A percentile compares a stretch with the other conserved stretches of the same genome.
These are phyloP conservation scores for Micractinium conductrix DNA, from an alignment of 139 green algal species.

Conservation along the genomic window DNA sequence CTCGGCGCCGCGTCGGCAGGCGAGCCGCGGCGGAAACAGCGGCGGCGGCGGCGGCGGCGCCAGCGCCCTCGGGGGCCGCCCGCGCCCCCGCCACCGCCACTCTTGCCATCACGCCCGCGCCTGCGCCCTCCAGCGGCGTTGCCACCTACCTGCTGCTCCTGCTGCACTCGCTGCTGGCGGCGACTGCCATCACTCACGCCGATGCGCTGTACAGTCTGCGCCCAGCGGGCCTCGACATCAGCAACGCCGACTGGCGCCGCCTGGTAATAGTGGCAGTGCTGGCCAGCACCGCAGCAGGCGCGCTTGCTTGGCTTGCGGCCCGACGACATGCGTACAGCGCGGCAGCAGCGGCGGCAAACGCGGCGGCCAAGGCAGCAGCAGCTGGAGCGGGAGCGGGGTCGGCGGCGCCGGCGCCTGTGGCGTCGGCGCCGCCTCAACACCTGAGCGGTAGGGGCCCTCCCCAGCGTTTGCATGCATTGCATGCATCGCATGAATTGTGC, in stretches of 20 bases:
- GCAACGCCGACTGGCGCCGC: not conserved
- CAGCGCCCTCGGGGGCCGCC: not conserved
- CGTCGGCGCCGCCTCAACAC: not conserved
- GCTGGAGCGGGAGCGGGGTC: not conserved
- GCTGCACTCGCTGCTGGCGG: not conserved
- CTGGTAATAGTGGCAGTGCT: not conserved
- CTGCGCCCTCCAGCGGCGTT: not conserved
- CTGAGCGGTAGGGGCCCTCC: too few relatives aligned
- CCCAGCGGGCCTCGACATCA: not conserved
- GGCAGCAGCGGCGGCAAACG: too few relatives aligned
- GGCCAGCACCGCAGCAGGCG: not conserved
- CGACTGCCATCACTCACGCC: not conserved
- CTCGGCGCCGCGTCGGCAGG: too few relatives aligned
- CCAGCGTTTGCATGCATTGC: too few relatives aligned
- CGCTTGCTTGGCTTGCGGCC: not conserved
- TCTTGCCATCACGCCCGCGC: not conserved
- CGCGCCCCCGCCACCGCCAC: not conserved
- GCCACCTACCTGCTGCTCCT: not conserved
- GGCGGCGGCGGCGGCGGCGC: too few relatives aligned
- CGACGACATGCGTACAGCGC: not conserved
- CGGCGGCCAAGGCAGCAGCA: not conserved
- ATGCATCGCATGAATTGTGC: too few relatives aligned
- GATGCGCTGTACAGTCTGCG: not conserved
- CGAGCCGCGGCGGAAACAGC: too few relatives aligned
- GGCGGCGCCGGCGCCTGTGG: not conserved